Evolutionary conservation across 306 rosid genomes (phyloP).

Genomic region (Senna tora): DNA sequence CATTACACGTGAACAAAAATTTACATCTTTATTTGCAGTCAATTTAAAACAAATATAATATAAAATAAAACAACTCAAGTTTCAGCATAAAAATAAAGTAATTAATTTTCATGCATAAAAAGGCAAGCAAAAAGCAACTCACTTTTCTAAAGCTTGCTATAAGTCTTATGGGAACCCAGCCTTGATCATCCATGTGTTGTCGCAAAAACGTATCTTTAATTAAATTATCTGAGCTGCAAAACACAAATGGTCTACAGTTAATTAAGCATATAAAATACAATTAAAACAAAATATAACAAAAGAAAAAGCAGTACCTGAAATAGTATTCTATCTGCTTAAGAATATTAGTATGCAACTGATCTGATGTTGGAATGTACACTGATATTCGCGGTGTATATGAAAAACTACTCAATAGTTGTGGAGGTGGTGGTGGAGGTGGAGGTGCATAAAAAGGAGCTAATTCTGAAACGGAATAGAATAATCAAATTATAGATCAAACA

Average conservation of each 20-base stretch:
- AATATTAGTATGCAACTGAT: constrained; percentile 65
- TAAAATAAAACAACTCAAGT: too few species aligned
- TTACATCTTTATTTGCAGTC: too few species aligned
- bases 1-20: not conserved
- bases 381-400: constrained; percentile 60
- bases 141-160: constrained; percentile 83
- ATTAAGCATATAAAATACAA: constrained; percentile 33
- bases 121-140: constrained; percentile 47
- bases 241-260: constrained; percentile 40
- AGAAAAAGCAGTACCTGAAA: constrained; percentile 66
- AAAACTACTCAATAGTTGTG: constrained; percentile 54
- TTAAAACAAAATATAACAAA: constrained; percentile 9
- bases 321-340: constrained; percentile 83
- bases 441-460: constrained; percentile 49
- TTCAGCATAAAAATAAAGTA: constrained; percentile 15
- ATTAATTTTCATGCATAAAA: not conserved
- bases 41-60: too few species aligned
- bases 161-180: constrained; percentile 78
- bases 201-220: constrained; percentile 79
- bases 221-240: constrained; percentile 80
- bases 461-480: constrained; percentile 49
- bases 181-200: constrained; percentile 83
- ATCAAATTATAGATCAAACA: constrained; percentile 26
- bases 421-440: constrained; percentile 54
- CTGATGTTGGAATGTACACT: constrained; percentile 49